These are phyloP conservation scores for Calamus simplicifolius DNA, from an alignment of 176 grass and related monocot species.

Conservation along the genomic window DNA sequence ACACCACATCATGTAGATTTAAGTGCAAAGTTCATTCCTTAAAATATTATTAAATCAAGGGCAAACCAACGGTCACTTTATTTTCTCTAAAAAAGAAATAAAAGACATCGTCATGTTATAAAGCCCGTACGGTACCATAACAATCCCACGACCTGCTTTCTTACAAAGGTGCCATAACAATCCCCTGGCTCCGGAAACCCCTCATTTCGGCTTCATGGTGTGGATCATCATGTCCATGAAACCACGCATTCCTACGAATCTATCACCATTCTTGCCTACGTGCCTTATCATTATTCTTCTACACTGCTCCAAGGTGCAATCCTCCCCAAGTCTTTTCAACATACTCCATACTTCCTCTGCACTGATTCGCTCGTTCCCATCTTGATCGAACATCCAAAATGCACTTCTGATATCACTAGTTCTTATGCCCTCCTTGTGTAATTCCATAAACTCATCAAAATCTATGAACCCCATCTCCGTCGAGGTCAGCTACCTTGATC, in stretches of 20 bases:
- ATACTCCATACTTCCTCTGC: slow-evolving; percentile 40
- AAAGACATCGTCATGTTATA: too few relatives aligned
- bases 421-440: slow-evolving; percentile 57
- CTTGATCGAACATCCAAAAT: slow-evolving; percentile 52
- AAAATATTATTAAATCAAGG: too few relatives aligned
- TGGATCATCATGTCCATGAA: slow-evolving; percentile 86
- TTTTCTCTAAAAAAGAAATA: too few relatives aligned
- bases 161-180: too few relatives aligned
- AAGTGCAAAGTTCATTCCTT: too few relatives aligned
- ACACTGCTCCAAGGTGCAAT: slow-evolving; percentile 38
- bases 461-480: slow-evolving; percentile 47
- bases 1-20: too few relatives aligned
- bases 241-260: slow-evolving; percentile 65
- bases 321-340: slow-evolving; percentile 37
- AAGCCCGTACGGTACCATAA: too few relatives aligned
- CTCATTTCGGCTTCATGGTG: slow-evolving; percentile 38
- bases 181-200: too few relatives aligned
- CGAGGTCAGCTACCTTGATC: slow-evolving; percentile 32
- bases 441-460: slow-evolving; percentile 58
- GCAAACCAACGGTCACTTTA: too few relatives aligned
- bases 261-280: slow-evolving; percentile 40
- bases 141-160: too few relatives aligned
- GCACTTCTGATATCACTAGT: slow-evolving; percentile 44
- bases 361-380: slow-evolving; percentile 50
- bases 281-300: slow-evolving; percentile 52